These are phyloP conservation scores for Ceratocystis huliohia DNA, from an alignment of 2,329 filamentous ascomycete genomes.

Conservation along the genomic window DNA sequence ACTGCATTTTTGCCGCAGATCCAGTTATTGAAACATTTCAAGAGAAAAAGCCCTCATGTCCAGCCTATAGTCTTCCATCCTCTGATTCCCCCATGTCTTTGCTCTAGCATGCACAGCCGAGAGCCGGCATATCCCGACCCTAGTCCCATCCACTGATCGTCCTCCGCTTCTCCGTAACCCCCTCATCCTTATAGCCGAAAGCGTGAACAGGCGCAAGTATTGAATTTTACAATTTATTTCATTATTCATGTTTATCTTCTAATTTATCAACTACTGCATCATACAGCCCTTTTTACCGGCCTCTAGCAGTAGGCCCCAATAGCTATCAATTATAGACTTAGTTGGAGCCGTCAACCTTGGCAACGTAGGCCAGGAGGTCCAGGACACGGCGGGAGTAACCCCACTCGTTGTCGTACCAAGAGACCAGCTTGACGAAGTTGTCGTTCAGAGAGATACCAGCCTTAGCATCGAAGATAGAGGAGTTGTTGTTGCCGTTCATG, in stretches of 20 bases:
- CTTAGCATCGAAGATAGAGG: conserved; percentile 98
- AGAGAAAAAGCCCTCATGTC: too few relatives aligned
- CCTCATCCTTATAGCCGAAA: too few relatives aligned
- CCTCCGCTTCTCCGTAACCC: too few relatives aligned
- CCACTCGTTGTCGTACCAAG: conserved; percentile 99
- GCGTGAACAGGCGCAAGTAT: conserved; percentile 1
- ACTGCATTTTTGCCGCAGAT: too few relatives aligned
- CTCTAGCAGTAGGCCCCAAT: neutral
- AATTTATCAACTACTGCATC: neutral
- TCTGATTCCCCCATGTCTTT: too few relatives aligned
- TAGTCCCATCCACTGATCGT: too few relatives aligned
- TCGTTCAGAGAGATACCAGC: conserved; percentile 96
- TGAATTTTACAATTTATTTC: conserved; percentile 20
- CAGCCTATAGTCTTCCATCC: too few relatives aligned
- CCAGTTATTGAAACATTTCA: too few relatives aligned
- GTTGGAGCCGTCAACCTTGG: conserved; percentile 57
- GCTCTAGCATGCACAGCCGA: too few relatives aligned
- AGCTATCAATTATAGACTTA: conserved; percentile 26
- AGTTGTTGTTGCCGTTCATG: conserved; percentile 81
- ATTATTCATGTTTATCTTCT: conserved; percentile 17
- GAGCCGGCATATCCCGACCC: too few relatives aligned
- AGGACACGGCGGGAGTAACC: conserved; percentile 95
- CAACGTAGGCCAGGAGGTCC: conserved; percentile 66
- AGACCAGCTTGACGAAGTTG: conserved; percentile 97
- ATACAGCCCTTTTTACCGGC: neutral